Percentiles rank a stretch among this genome's conserved stretches.
Evolutionary conservation across 768 basidiomycete species (phyloP).

Genomic region (Mycena metata): DNA sequence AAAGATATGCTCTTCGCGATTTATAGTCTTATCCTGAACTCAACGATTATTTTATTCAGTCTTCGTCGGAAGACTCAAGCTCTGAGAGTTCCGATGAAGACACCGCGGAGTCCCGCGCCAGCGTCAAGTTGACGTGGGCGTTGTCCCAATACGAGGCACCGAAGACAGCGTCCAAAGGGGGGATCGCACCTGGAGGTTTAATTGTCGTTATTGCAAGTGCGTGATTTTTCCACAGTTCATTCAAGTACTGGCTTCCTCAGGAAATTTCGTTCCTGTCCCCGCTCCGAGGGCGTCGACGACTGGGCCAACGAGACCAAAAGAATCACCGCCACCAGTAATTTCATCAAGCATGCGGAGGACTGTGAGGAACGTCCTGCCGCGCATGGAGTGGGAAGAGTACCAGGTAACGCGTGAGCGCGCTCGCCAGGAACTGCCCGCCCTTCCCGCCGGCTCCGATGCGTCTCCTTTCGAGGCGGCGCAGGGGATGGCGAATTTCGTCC

Average conservation of each 20-base stretch:
- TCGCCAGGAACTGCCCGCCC: slow-evolving; percentile 2
- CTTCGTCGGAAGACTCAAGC: neutral
- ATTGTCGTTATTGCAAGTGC: slow-evolving; percentile 25
- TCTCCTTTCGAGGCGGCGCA: slow-evolving; percentile 10
- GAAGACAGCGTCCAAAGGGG: neutral
- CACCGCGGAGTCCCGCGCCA: slow-evolving; percentile 7
- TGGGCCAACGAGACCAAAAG: slow-evolving; percentile 14
- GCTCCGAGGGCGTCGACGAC: slow-evolving; percentile 1
- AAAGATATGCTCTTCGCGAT: neutral
- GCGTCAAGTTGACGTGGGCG: slow-evolving; percentile 18
- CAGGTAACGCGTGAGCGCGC: slow-evolving; percentile 7
- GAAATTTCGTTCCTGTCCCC: neutral
- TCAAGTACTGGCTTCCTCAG: neutral
- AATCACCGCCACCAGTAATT: slow-evolving; percentile 23
- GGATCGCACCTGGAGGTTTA: slow-evolving; percentile 11
- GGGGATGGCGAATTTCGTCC: slow-evolving; percentile 20
- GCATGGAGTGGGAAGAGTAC: slow-evolving; percentile 21
- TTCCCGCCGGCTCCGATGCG: slow-evolving; percentile 6
- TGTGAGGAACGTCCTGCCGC: slow-evolving; percentile 12
- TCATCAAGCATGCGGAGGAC: slow-evolving; percentile 13
- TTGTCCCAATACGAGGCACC: slow-evolving; percentile 11
- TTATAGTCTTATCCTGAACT: neutral
- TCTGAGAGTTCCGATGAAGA: slow-evolving; percentile 9
- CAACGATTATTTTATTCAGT: slow-evolving; percentile 11
- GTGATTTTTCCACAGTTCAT: neutral